Conservation (phyloP, 2,329 filamentous ascomycete genomes). For the Pseudocercospora fijiensis region DNA sequence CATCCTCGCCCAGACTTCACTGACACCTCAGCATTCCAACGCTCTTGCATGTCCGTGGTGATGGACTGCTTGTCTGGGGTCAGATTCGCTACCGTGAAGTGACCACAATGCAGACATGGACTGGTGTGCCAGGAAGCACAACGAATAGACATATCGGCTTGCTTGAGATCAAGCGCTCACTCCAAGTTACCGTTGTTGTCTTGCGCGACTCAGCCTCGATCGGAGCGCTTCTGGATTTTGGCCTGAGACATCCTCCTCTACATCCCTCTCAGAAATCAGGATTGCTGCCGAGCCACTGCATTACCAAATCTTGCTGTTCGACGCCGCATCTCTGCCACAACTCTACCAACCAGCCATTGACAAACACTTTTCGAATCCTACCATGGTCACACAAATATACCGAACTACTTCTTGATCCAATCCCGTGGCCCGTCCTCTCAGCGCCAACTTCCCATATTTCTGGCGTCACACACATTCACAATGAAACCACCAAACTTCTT, state of each 20-base stretch:
- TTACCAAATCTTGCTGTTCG: no score
- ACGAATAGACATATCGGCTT: neutral
- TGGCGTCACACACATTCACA: conserved; percentile 19
- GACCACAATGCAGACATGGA: neutral
- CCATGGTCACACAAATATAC: conserved; percentile 23
- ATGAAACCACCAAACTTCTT: conserved; percentile 61
- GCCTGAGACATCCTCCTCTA: no score
- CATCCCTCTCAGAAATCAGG: no score
- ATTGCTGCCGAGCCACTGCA: no score
- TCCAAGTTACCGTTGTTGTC: neutral
- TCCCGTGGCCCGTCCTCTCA: conserved; percentile 9
- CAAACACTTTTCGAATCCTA: conserved; percentile 19
- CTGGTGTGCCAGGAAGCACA: neutral
- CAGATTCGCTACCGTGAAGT: neutral
- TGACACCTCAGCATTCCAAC: conserved; percentile 1
- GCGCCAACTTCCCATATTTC: conserved; percentile 14
- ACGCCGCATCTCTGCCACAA: no score
- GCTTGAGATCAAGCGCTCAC: neutral
- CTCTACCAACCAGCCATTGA: conserved; percentile 21
- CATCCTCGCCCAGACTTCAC: conserved; percentile 2
- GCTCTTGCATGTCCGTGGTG: neutral
- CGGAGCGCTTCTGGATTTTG: no score
- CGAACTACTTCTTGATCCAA: conserved; percentile 25
- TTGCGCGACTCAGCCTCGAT: neutral
- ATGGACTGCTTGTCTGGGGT: neutral